phyloP scores from a whole-genome alignment of 1,284 basidiomycete species.

The Sanguinoderma infundibulare region DNA sequence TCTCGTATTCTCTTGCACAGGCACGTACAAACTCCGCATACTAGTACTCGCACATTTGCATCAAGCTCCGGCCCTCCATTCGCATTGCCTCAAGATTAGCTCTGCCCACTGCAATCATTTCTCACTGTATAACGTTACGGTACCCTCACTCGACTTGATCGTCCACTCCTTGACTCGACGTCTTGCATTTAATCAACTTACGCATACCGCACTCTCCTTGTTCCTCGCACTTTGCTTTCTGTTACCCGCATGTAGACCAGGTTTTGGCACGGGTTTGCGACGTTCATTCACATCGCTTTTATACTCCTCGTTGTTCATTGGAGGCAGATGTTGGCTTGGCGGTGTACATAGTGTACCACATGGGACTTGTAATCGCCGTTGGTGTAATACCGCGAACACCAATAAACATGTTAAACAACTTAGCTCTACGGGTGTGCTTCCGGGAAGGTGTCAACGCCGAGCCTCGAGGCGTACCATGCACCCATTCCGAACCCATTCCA shows the following conservation, averaged over 20 bases:
- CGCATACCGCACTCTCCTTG: constrained; percentile 19
- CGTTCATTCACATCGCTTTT: not conserved
- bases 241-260: not conserved
- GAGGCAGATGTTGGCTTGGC: constrained; percentile 1
- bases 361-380: not conserved
- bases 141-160: constrained; percentile 15
- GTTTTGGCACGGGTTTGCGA: not conserved
- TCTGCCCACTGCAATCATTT: not conserved
- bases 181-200: constrained; percentile 17
- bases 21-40: constrained; percentile 4
- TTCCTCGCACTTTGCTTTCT: not conserved
- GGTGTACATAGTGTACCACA: constrained; percentile 8
- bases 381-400: not conserved
- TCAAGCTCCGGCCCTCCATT: not conserved
- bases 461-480: too few relatives aligned
- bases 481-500: not conserved
- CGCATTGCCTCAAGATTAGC: not conserved
- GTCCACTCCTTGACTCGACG: constrained; percentile 1
- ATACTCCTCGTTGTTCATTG: not conserved
- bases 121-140: constrained; percentile 2
- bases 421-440: not conserved
- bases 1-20: not conserved
- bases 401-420: not conserved
- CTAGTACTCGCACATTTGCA: constrained; percentile 12
- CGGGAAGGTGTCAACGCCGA: too few relatives aligned